Conservation (phyloP, 805 yeast species). For the Sugiyamaella valdiviana region DNA sequence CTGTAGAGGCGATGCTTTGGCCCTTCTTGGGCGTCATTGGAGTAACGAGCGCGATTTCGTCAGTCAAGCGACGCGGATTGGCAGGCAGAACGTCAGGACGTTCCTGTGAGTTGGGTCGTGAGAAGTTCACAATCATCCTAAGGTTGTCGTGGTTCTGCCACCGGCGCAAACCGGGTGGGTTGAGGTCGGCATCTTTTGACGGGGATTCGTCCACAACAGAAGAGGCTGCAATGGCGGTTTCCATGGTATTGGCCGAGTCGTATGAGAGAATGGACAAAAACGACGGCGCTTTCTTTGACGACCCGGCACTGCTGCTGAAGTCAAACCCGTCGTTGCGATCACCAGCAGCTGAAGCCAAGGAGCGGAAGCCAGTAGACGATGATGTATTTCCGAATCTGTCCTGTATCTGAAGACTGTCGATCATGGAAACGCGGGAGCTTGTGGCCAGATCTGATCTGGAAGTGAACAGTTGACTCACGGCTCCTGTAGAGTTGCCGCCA, state of each 20-base stretch:
- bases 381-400: constrained; percentile 15
- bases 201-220: constrained; percentile 8
- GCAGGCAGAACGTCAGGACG: background rate
- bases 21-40: background rate
- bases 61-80: background rate
- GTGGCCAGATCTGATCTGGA: background rate
- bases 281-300: constrained; percentile 1
- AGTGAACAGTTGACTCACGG: background rate
- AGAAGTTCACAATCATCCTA: constrained; percentile 11
- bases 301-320: constrained; percentile 2
- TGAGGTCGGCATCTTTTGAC: constrained; percentile 3
- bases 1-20: background rate
- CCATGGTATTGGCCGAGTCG: constrained; percentile 31
- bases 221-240: constrained; percentile 1
- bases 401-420: constrained; percentile 16
- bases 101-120: constrained; percentile 27
- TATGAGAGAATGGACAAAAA: constrained; percentile 3
- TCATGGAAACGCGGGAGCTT: constrained; percentile 6
- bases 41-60: background rate
- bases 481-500: background rate
- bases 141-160: constrained; percentile 7
- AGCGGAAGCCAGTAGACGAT: constrained; percentile 10
- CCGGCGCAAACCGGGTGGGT: constrained; percentile 6
- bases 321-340: constrained; percentile 5
- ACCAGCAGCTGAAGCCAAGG: background rate